A percentile compares a stretch with the other conserved stretches of the same genome.
Conservation (phyloP, 2,329 filamentous ascomycete genomes). For the Aspergillus tanneri region DNA sequence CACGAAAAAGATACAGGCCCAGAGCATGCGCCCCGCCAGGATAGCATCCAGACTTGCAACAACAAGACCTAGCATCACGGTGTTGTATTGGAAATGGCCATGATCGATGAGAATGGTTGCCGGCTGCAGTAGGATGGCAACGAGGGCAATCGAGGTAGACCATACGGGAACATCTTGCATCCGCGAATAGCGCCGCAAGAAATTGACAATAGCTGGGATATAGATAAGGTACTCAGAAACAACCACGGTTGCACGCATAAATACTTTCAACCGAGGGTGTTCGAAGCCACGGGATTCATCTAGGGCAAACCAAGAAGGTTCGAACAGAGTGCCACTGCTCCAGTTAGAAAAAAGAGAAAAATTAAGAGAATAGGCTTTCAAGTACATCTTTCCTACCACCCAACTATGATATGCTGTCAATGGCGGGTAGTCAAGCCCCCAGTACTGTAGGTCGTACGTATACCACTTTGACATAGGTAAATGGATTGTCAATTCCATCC, state of each 20-base stretch:
- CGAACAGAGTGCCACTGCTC: slow-evolving; percentile 66
- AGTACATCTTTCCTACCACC: slow-evolving; percentile 78
- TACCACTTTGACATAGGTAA: slow-evolving; percentile 95
- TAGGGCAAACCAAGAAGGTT: slow-evolving; percentile 84
- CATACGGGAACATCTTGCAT: slow-evolving; percentile 75
- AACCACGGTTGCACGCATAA: slow-evolving; percentile 91
- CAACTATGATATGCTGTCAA: slow-evolving; percentile 98
- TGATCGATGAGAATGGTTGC: slow-evolving; percentile 89
- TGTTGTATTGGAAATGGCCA: slow-evolving; percentile 97
- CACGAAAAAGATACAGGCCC: slow-evolving; percentile 93
- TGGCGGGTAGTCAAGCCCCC: slow-evolving; percentile 96
- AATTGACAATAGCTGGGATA: slow-evolving; percentile 80
- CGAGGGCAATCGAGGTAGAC: slow-evolving; percentile 80
- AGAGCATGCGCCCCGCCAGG: slow-evolving; percentile 77
- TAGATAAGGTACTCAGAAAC: slow-evolving; percentile 89
- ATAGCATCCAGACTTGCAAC: slow-evolving; percentile 86
- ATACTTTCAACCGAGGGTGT: slow-evolving; percentile 78
- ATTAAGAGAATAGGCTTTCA: slow-evolving; percentile 15
- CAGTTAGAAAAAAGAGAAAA: slow-evolving; percentile 13
- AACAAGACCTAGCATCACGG: slow-evolving; percentile 92
- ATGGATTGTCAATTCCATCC: slow-evolving; percentile 95
- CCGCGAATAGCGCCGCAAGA: slow-evolving; percentile 76
- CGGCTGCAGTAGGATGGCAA: slow-evolving; percentile 89
- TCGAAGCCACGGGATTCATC: slow-evolving; percentile 79
- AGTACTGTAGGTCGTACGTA: slow-evolving; percentile 94